Evolutionary conservation across 768 basidiomycete genomes (phyloP), one percentile per base, ranked within the genome.

Genomic region (Boletus vinaceobasis): DNA sequence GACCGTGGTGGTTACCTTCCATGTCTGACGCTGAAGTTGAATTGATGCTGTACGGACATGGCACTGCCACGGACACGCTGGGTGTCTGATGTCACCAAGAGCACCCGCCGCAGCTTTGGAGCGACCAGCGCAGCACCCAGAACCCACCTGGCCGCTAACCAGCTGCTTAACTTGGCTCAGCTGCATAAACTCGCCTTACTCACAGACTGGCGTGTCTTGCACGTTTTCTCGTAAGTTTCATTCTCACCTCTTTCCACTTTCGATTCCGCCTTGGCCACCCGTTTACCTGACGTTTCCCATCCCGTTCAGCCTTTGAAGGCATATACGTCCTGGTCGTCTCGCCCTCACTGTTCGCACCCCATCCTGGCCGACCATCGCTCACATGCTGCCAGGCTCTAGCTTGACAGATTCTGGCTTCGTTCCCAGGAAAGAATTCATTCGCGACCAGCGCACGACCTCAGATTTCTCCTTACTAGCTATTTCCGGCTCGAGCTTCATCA

Each of bases 371-470:
- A 35, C 63, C 57, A 56, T 61, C 65, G 50, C 50, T 59, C 58
- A 64, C 60, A 71, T 71, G 70, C 70, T 67, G 50, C 67, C 64
- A 59, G 65, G 56, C 53, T 64, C 71, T 49, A 60, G 52, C 38
- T 57, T 68, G 51, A 61, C 79, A 51, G 79, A 81, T 48, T 68
- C 77, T 59, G 74, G 76, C 50, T 86, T 90, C 59, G 76, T 77
- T 35, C 88, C 89, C 21, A 73, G 88, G 63, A 85, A 81, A 65
- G 88, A 90, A 71, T 90, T 90, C 68, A 72, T 86, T 55, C 81
- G 78, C 35, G 81, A 87, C 63, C 78, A 77, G 49, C 76, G 74
- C 51, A 62, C 66, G 8, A 75, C 78, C 15, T 87, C 82, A 62
- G 73, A 82, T 19, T 90, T 90, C 68, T 79, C 85, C 31, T 77